Base-by-base conservation (phyloP, 345 rosid genomes). In the Brassica nigra region DNA sequence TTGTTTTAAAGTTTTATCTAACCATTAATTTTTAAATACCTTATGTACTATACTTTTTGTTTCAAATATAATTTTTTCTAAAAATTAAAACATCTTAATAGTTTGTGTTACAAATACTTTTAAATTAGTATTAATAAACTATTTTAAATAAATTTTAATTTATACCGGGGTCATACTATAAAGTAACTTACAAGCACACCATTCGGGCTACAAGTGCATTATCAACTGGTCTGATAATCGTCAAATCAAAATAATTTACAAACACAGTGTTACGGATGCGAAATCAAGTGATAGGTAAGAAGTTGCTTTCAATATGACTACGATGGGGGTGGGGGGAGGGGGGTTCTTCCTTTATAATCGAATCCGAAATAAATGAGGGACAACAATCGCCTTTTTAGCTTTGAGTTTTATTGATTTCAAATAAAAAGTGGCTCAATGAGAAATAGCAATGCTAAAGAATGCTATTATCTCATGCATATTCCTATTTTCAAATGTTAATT, bases 291-390 rank as follows among this genome's bases (percentile, higher is more conserved):
- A 52, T 63, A 23, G 44, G 71, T 64, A 71, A 36, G 34, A 71
- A 15, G 76, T 78, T 78, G 47, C 71, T 78, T 64, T 71, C 76
- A 52, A 71, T 6, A 2, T 5, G 37, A 77, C 55, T 62, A 49
- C 55, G 70, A 62, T 54, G 63, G 9, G 52, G 74, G 70, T 37
- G 27, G 27, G 27, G 27, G 27, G 27, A 23, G 27, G 27, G 66
- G 65, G 76, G 37, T 27, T 61, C 36, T 77, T 77, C 64, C 34
- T 52, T 49, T 62, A 70, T 62, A 70, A n/a, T 77, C 14, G 27
- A 47, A 61, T 28, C 75, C 23, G 6, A 62, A 47, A 9, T 23
- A 44, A 44, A 18, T 61, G 20, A 39, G 31, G 7, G 12, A 69
- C 62, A 68, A 61, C 52, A 23, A 61, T 69, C 55, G 15, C 69